These are phyloP conservation scores for Diaporthe australafricana DNA, from an alignment of 2,329 filamentous ascomycete species.

Conservation along the genomic window DNA sequence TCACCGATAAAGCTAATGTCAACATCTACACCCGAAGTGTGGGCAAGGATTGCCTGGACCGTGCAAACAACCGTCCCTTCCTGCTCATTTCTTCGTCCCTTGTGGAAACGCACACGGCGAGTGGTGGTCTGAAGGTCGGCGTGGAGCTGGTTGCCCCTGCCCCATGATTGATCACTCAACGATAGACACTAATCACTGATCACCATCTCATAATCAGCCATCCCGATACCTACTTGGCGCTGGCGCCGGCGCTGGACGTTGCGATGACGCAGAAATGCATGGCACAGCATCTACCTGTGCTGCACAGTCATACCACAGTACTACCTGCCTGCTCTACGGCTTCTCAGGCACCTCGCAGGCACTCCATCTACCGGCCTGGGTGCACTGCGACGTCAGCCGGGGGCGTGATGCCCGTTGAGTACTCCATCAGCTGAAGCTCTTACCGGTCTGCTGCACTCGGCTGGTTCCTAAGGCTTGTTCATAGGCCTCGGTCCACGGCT, in stretches of 20 bases:
- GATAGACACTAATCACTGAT: background rate
- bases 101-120: background rate
- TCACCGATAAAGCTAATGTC: constrained; percentile 27
- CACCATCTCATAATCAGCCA: background rate
- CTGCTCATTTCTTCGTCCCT: background rate
- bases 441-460: background rate
- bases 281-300: background rate
- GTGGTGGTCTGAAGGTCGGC: background rate
- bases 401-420: background rate
- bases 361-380: background rate
- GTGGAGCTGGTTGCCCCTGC: too few species aligned
- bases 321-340: background rate
- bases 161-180: background rate
- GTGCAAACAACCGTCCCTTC: background rate
- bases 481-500: background rate
- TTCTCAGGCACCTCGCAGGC: background rate
- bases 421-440: constrained; percentile 15
- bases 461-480: background rate
- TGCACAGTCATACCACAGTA: background rate
- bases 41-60: constrained; percentile 12
- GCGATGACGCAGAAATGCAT: background rate
- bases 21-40: background rate
- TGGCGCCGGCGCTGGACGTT: background rate
- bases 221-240: background rate
- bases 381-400: constrained; percentile 13